Conservation (phyloP, 495 filamentous ascomycete genomes). For the Pyrenula massariospora region DNA sequence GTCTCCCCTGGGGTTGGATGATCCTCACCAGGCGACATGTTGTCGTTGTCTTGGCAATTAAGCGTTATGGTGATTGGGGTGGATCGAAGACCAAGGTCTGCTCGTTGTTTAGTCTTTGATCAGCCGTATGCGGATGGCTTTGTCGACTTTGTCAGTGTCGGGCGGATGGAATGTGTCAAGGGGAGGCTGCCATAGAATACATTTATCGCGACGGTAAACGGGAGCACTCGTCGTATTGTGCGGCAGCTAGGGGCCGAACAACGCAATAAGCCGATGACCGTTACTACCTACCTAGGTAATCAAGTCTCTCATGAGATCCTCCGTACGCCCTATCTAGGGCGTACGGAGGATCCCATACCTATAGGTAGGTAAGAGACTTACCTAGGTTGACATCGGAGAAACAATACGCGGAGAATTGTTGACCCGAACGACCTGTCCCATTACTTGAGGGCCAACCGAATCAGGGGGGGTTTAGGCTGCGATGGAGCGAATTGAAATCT, state of each 20-base stretch:
- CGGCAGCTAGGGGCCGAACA: neutral
- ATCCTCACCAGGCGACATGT: neutral
- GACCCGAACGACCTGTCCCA: neutral
- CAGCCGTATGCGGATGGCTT: neutral
- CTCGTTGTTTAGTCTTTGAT: neutral
- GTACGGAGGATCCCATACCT: too few species aligned
- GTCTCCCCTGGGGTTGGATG: neutral
- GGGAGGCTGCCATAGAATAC: neutral
- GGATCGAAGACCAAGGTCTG: neutral
- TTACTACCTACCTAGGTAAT: neutral
- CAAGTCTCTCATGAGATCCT: neutral
- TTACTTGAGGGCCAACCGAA: neutral
- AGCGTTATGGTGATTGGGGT: neutral
- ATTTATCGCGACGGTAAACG: neutral
- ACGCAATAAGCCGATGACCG: neutral
- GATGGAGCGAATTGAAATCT: too few species aligned
- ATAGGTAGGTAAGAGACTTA: too few species aligned
- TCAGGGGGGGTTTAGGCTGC: neutral
- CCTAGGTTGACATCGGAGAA: neutral
- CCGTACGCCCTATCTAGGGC: too few species aligned
- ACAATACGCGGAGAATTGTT: neutral
- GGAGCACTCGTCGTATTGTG: too few species aligned
- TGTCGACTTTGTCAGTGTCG: neutral
- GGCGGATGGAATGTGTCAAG: neutral
- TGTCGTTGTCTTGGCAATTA: neutral